Conservation (phyloP, 805 yeast species). For the Clavispora santaluciae region DNA sequence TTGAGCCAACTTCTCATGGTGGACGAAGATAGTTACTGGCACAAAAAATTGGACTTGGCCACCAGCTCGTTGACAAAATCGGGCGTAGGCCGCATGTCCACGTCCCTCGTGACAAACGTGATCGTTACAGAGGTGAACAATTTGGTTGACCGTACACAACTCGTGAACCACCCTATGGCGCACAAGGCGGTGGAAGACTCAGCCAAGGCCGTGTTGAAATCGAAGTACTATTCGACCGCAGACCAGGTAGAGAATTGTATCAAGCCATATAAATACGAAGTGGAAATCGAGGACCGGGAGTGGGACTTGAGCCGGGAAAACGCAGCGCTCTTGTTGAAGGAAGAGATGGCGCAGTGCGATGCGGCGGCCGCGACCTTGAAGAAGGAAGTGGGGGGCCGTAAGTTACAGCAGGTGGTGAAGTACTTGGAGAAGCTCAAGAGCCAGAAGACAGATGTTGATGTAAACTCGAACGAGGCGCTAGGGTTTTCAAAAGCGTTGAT, state of each 20-base stretch:
- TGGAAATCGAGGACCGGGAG: constrained; percentile 92
- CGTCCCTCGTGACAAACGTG: constrained; percentile 76
- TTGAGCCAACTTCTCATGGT: constrained; percentile 45
- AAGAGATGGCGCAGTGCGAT: constrained; percentile 81
- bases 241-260: constrained; percentile 98
- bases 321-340: constrained; percentile 65
- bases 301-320: constrained; percentile 83
- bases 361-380: constrained; percentile 55
- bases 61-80: constrained; percentile 82
- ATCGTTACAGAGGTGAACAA: constrained; percentile 72
- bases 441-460: constrained; percentile 26
- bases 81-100: constrained; percentile 90
- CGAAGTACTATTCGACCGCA: constrained; percentile 84
- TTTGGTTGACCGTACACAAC: constrained; percentile 67
- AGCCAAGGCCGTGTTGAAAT: constrained; percentile 69
- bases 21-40: constrained; percentile 80
- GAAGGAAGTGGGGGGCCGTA: constrained; percentile 75
- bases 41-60: constrained; percentile 75
- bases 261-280: constrained; percentile 95
- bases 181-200: constrained; percentile 78
- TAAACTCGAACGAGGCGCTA: constrained; percentile 60
- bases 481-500: constrained; percentile 79
- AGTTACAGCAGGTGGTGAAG: constrained; percentile 75
- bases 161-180: constrained; percentile 83
- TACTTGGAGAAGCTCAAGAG: constrained; percentile 54